A percentile compares a stretch with the other conserved stretches of the same genome.
Conservation (phyloP, 345 rosid species). For the Populus ilicifolia region DNA sequence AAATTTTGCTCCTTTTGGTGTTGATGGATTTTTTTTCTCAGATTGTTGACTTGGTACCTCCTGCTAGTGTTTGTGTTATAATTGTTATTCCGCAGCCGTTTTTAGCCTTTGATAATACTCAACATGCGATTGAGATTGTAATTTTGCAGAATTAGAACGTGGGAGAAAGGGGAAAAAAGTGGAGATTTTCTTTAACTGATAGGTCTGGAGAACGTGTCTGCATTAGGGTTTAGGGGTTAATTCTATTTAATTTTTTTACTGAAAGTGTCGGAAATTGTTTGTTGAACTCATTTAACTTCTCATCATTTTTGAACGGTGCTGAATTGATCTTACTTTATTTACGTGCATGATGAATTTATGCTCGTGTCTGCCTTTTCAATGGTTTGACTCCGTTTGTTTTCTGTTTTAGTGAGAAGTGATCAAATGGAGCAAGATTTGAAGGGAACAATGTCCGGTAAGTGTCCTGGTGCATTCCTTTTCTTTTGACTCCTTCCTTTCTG, state of each 20-base stretch:
- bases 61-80: background rate
- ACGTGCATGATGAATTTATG: background rate
- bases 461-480: conserved; percentile 30
- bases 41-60: background rate
- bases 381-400: background rate
- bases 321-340: background rate
- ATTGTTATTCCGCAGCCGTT: background rate
- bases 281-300: background rate
- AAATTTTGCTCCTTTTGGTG: background rate
- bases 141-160: background rate
- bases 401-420: conserved; percentile 24
- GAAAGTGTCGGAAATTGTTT: background rate
- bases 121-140: background rate
- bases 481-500: background rate
- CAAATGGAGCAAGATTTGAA: conserved; percentile 47
- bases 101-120: background rate
- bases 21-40: background rate
- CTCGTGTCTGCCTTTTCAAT: background rate
- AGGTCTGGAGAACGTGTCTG: background rate
- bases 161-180: no score
- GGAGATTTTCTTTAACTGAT: background rate
- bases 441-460: conserved; percentile 24
- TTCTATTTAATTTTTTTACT: background rate
- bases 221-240: background rate
- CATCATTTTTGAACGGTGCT: background rate